Evolutionary conservation across 495 filamentous ascomycete genomes (phyloP).

Genomic region (Penicillium atrosanguineum): DNA sequence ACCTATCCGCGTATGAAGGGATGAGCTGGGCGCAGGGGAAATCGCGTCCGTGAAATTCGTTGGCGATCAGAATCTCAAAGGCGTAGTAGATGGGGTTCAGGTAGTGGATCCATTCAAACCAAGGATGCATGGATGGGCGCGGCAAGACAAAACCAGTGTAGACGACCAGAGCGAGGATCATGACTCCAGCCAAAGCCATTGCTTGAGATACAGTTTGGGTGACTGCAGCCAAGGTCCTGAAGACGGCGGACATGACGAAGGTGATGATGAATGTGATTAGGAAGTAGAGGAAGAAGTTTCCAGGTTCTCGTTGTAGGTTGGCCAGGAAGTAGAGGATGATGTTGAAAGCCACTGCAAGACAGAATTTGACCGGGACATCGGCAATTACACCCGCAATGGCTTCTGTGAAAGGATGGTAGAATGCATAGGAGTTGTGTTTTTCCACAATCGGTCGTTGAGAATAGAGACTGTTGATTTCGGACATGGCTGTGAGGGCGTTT

Average conservation of each 20-base stretch:
- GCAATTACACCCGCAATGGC: slow-evolving; percentile 51
- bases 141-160: slow-evolving; percentile 44
- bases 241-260: slow-evolving; percentile 52
- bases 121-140: slow-evolving; percentile 43
- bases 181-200: slow-evolving; percentile 39
- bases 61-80: slow-evolving; percentile 44
- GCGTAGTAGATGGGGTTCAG: slow-evolving; percentile 44
- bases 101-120: slow-evolving; percentile 47
- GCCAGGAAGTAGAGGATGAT: slow-evolving; percentile 53
- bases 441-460: slow-evolving; percentile 57
- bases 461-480: slow-evolving; percentile 57
- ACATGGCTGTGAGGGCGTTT: slow-evolving; percentile 47
- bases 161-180: slow-evolving; percentile 41
- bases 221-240: slow-evolving; percentile 42
- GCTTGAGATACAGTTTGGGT: slow-evolving; percentile 47
- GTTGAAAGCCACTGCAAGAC: slow-evolving; percentile 43
- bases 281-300: slow-evolving; percentile 57
- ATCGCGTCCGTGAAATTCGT: slow-evolving; percentile 56
- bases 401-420: slow-evolving; percentile 58
- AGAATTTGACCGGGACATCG: slow-evolving; percentile 53
- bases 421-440: slow-evolving; percentile 57
- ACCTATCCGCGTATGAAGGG: slow-evolving; percentile 43
- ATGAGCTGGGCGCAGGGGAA: slow-evolving; percentile 46
- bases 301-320: slow-evolving; percentile 38
- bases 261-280: slow-evolving; percentile 49